Evolutionary conservation across 108 stramenopile genomes (phyloP).

Genomic region (Fistulifera solaris): DNA sequence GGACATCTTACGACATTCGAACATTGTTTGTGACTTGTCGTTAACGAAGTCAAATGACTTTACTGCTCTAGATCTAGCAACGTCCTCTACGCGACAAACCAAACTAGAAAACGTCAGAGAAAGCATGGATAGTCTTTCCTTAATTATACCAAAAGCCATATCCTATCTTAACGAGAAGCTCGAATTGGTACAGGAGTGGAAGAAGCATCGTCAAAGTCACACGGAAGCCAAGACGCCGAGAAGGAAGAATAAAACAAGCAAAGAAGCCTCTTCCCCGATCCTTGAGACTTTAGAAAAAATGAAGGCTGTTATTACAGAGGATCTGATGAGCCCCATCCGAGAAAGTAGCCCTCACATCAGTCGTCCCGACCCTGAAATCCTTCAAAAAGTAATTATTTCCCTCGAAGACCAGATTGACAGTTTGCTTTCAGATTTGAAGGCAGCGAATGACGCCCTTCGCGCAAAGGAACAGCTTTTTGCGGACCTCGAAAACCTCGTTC

Average conservation of each 20-base stretch:
- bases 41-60: not conserved
- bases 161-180: conserved; percentile 1
- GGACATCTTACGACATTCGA: no score
- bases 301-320: conserved; percentile 2
- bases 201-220: not conserved
- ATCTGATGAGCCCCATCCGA: not conserved
- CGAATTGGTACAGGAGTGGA: not conserved
- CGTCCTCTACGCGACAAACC: not conserved
- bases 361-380: not conserved
- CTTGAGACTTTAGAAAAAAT: conserved; percentile 2
- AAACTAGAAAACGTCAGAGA: not conserved
- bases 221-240: not conserved
- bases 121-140: not conserved
- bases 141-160: not conserved
- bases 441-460: conserved; percentile 9
- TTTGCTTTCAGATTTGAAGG: conserved; percentile 3
- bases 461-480: conserved; percentile 10
- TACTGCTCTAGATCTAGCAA: not conserved
- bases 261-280: not conserved
- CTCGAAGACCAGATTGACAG: conserved; percentile 7
- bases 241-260: not conserved
- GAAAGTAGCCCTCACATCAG: not conserved
- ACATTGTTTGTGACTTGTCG: not conserved
- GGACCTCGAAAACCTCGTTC: conserved; percentile 7
- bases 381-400: not conserved